Evolutionary conservation across 2,329 filamentous ascomycete genomes (phyloP).

Genomic region (Onygena corvina): DNA sequence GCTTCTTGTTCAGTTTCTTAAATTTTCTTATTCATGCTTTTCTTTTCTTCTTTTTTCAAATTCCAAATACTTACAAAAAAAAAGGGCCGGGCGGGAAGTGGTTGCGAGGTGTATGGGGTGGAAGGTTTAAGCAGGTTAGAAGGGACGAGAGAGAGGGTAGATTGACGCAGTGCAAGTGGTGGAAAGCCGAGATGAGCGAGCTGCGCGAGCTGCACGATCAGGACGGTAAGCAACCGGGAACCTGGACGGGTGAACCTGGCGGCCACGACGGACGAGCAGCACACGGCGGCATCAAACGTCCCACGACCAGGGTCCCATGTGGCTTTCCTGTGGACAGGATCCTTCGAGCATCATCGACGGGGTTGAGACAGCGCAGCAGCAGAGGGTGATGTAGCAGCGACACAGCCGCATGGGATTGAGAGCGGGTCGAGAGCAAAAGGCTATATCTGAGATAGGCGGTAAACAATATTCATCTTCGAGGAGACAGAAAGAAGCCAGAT

Average conservation of each 20-base stretch:
- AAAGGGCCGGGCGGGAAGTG: background rate
- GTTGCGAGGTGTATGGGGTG: conserved; percentile 4
- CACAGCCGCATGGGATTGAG: conserved; percentile 1
- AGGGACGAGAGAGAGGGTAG: background rate
- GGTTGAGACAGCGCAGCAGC: conserved; percentile 4
- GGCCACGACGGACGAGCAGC: too few relatives aligned
- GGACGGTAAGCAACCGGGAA: background rate
- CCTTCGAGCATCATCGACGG: background rate
- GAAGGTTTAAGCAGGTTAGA: conserved; percentile 1
- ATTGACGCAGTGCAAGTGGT: conserved; percentile 2
- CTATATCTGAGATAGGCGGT: background rate
- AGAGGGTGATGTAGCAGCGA: too few relatives aligned
- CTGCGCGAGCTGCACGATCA: background rate
- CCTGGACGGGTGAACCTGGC: background rate
- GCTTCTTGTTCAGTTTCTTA: too few relatives aligned
- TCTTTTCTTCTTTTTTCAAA: background rate
- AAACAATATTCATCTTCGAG: background rate
- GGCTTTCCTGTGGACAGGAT: conserved; percentile 5
- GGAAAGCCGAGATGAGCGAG: background rate
- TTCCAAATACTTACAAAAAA: conserved; percentile 6
- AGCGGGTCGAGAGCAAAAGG: background rate
- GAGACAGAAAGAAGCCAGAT: background rate
- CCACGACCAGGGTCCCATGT: background rate
- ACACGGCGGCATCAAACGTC: background rate
- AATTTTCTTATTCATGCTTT: background rate